Percentiles rank a stretch among this genome's conserved stretches.
These are phyloP conservation scores for Pistacia vera DNA, from an alignment of 345 rosid genomes.

Conservation along the genomic window DNA sequence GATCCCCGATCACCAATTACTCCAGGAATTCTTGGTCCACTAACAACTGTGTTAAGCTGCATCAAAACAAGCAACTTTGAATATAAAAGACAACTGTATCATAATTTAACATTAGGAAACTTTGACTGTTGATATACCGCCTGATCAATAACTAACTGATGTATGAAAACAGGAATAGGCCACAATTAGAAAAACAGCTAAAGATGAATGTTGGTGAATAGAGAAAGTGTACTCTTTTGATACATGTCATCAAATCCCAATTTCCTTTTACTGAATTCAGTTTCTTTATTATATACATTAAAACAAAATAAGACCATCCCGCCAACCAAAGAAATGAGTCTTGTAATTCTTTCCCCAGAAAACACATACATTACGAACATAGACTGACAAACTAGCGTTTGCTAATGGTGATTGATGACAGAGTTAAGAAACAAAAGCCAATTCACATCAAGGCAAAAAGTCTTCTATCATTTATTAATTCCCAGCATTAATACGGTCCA, in stretches of 20 bases:
- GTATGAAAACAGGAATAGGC: not conserved
- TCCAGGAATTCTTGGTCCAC: constrained; percentile 59
- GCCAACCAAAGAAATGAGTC: not conserved
- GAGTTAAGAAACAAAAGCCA: not conserved
- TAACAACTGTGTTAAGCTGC: constrained; percentile 76
- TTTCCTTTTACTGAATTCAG: not conserved
- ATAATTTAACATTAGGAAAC: not conserved
- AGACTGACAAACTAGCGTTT: no score
- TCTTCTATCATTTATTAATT: not conserved
- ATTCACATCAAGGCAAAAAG: not conserved
- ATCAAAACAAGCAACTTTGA: constrained; percentile 20
- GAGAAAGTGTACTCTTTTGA: not conserved
- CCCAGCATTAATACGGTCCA: not conserved
- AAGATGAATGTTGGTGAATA: not conserved
- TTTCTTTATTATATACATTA: no score
- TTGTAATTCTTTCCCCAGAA: not conserved
- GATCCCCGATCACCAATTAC: constrained; percentile 64
- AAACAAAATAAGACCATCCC: not conserved
- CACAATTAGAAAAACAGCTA: not conserved
- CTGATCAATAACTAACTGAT: not conserved
- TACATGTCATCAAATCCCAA: not conserved
- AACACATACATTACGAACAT: no score
- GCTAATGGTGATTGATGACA: no score
- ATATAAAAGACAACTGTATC: not conserved
- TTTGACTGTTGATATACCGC: not conserved